phyloP scores from a whole-genome alignment of 1,139 yeast genomes.

The Magnusiomyces fungicola region DNA sequence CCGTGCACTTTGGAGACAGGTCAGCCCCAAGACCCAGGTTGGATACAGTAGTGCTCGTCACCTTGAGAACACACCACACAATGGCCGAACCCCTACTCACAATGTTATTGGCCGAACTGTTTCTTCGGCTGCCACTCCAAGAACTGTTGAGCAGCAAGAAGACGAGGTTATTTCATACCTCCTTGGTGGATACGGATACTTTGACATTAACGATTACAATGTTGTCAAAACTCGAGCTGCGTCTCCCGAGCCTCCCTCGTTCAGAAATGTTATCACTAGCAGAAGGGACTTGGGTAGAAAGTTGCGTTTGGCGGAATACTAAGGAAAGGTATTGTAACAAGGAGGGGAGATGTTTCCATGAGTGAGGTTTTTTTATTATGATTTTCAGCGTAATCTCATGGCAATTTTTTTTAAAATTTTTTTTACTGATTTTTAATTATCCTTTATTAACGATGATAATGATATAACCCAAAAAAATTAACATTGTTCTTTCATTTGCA shows the following conservation, averaged over 20 bases:
- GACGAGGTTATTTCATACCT: slow-evolving; percentile 40
- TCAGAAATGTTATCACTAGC: slow-evolving; percentile 18
- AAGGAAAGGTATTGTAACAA: too few species aligned
- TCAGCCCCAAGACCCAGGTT: slow-evolving; percentile 14
- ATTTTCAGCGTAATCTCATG: too few species aligned
- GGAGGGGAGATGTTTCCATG: too few species aligned
- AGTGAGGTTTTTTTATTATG: too few species aligned
- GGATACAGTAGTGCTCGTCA: slow-evolving; percentile 23
- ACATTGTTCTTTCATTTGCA: too few species aligned
- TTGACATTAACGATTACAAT: slow-evolving; percentile 61
- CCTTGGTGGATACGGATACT: slow-evolving; percentile 75
- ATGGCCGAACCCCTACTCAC: slow-evolving; percentile 9
- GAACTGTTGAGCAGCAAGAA: slow-evolving; percentile 18
- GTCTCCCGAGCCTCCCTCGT: slow-evolving; percentile 49
- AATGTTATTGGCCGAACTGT: slow-evolving; percentile 19
- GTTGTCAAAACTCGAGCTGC: slow-evolving; percentile 61
- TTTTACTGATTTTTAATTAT: too few species aligned
- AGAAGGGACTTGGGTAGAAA: slow-evolving; percentile 60
- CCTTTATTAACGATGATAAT: too few species aligned
- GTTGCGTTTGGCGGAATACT: slow-evolving; percentile 65
- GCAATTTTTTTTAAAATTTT: too few species aligned
- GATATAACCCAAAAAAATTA: too few species aligned
- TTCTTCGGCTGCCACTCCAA: slow-evolving; percentile 21
- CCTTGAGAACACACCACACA: slow-evolving; percentile 18
- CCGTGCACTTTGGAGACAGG: slow-evolving; percentile 40